A percentile compares a stretch with the other conserved stretches of the same genome.
Evolutionary conservation across 2,329 filamentous ascomycete species (phyloP).

Genomic region (Pestalotiopsis fici): DNA sequence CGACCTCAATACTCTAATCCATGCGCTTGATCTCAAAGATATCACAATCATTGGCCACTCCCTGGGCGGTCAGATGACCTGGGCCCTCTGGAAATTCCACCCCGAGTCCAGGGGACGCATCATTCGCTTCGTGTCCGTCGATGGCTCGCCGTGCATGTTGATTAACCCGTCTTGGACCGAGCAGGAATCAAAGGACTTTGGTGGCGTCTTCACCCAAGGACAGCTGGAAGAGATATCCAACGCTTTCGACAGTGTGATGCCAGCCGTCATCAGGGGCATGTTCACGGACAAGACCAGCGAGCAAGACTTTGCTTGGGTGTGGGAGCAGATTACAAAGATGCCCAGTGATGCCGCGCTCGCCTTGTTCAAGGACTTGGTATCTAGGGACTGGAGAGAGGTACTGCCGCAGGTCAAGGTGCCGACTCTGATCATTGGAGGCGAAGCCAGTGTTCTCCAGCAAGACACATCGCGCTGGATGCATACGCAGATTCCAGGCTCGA

Average conservation of each 20-base stretch:
- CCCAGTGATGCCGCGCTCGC: constrained; percentile 22
- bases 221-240: neutral
- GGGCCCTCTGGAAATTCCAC: constrained; percentile 33
- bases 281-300: constrained; percentile 21
- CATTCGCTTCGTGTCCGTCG: constrained; percentile 28
- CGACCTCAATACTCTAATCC: constrained; percentile 15
- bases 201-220: constrained; percentile 20
- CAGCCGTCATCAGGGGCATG: constrained; percentile 20
- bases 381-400: constrained; percentile 29
- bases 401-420: constrained; percentile 28
- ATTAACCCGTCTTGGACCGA: constrained; percentile 28
- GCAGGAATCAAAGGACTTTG: constrained; percentile 17
- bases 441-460: constrained; percentile 13
- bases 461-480: constrained; percentile 25
- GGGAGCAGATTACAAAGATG: constrained; percentile 25
- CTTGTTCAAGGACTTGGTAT: constrained; percentile 27
- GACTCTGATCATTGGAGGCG: constrained; percentile 25
- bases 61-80: constrained; percentile 32
- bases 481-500: constrained; percentile 24
- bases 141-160: constrained; percentile 26
- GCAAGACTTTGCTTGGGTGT: constrained; percentile 25
- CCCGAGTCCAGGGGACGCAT: constrained; percentile 20
- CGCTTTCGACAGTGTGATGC: constrained; percentile 18
- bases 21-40: constrained; percentile 28
- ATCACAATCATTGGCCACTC: constrained; percentile 34